Conservation (phyloP, 768 basidiomycete species). For the Lyophyllum shimeji region DNA sequence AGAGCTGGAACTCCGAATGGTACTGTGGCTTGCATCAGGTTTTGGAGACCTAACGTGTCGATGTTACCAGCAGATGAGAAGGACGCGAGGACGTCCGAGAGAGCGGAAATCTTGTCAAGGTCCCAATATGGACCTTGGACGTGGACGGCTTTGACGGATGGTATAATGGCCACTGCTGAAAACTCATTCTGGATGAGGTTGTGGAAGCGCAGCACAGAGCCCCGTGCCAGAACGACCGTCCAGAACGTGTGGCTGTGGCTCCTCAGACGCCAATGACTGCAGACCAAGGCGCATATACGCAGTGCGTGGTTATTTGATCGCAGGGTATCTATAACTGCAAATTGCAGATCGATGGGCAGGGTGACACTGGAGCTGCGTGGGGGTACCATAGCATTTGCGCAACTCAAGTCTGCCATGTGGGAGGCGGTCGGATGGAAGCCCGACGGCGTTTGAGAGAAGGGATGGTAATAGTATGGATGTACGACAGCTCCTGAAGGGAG, state of each 20-base stretch:
- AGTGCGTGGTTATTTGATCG: slow-evolving; percentile 13
- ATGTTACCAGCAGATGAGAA: slow-evolving; percentile 1
- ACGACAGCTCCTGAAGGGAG: no score
- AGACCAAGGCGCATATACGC: slow-evolving; percentile 18
- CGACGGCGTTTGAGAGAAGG: neutral
- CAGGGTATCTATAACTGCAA: slow-evolving; percentile 22
- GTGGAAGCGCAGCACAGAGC: slow-evolving; percentile 15
- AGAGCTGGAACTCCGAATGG: neutral
- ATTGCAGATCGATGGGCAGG: slow-evolving; percentile 24
- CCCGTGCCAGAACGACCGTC: slow-evolving; percentile 12
- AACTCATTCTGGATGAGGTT: slow-evolving; percentile 18
- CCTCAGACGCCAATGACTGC: slow-evolving; percentile 21
- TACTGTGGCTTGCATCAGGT: neutral
- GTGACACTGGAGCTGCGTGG: neutral
- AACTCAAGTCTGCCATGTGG: no score
- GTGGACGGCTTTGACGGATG: slow-evolving; percentile 16
- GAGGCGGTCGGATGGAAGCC: neutral
- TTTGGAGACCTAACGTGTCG: neutral
- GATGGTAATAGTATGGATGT: no score
- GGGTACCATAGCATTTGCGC: neutral
- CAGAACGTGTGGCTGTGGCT: slow-evolving; percentile 21
- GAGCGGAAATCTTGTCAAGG: neutral
- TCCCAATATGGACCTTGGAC: slow-evolving; percentile 14
- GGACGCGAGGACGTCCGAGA: neutral
- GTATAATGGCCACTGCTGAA: slow-evolving; percentile 18